These are phyloP conservation scores for Fusarium sororula DNA, from an alignment of 2,329 filamentous ascomycete species.

Conservation along the genomic window DNA sequence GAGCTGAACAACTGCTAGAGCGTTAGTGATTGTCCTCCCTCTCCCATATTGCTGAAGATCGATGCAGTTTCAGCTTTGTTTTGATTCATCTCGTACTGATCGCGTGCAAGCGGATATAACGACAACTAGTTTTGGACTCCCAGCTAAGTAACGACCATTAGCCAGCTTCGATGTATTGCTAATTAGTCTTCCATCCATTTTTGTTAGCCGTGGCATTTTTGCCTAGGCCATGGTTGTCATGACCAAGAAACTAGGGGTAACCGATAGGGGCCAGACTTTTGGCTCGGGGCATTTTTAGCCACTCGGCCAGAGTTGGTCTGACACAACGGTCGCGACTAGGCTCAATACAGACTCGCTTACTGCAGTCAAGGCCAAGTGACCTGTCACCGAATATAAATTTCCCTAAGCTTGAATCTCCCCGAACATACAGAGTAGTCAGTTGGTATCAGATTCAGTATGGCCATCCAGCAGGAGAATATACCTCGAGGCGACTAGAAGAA, in stretches of 20 bases:
- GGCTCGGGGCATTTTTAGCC: conserved; percentile 42
- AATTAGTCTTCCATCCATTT: conserved; percentile 1
- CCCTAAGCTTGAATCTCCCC: conserved; percentile 16
- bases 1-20: background rate
- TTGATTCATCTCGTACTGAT: background rate
- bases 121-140: background rate
- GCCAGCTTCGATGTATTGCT: conserved; percentile 5
- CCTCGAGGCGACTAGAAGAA: background rate
- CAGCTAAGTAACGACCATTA: background rate
- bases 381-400: conserved; percentile 11
- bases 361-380: conserved; percentile 16
- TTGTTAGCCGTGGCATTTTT: conserved; percentile 13
- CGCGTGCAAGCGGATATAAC: background rate
- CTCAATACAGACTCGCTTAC: conserved; percentile 19
- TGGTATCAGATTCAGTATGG: conserved; percentile 6
- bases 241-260: conserved; percentile 14
- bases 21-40: background rate
- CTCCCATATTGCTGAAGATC: background rate
- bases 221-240: conserved; percentile 21
- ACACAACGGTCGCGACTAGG: conserved; percentile 30
- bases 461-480: background rate
- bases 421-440: background rate
- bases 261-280: conserved; percentile 26
- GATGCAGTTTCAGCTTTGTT: background rate
- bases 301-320: conserved; percentile 23